Conservation (phyloP, 192 early-diverging fungal genomes). For the Rhizophagus sp. region DNA sequence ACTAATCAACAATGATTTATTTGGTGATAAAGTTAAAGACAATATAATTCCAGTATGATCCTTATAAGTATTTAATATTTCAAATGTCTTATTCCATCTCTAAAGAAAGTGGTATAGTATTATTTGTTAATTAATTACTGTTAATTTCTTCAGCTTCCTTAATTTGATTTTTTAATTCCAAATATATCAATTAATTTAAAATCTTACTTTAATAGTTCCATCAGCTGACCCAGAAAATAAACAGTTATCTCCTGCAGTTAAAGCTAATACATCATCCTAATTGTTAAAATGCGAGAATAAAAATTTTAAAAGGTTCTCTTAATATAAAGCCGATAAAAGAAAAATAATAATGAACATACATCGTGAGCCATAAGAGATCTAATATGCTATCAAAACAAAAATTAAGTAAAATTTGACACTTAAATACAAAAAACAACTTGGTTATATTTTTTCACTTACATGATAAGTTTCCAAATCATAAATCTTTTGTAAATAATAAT, state of each 20-base stretch:
- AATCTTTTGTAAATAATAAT: conserved; percentile 38
- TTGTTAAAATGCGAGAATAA: not conserved
- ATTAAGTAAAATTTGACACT: conserved; percentile 19
- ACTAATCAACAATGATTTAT: conserved; percentile 44
- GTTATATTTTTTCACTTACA: conserved; percentile 27
- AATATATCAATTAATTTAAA: no score
- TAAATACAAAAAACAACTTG: no score
- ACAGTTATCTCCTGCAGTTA: conserved; percentile 44
- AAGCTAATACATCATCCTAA: conserved; percentile 61
- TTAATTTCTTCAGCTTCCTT: no score
- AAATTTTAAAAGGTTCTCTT: not conserved
- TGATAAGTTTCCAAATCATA: conserved; percentile 77
- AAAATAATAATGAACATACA: conserved; percentile 29
- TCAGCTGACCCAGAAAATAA: conserved; percentile 69
- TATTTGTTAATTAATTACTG: no score
- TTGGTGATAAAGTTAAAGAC: conserved; percentile 49
- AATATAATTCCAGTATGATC: conserved; percentile 60
- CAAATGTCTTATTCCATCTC: conserved; percentile 65
- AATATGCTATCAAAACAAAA: conserved; percentile 39
- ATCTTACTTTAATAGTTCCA: conserved; percentile 60
- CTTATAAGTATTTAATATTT: conserved; percentile 50
- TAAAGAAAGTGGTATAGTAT: no score
- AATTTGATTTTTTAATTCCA: no score
- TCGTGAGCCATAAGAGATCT: conserved; percentile 57
- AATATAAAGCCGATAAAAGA: not conserved